Evolutionary conservation across 257 asterid species (phyloP).

Genomic region (Solanum chilense): DNA sequence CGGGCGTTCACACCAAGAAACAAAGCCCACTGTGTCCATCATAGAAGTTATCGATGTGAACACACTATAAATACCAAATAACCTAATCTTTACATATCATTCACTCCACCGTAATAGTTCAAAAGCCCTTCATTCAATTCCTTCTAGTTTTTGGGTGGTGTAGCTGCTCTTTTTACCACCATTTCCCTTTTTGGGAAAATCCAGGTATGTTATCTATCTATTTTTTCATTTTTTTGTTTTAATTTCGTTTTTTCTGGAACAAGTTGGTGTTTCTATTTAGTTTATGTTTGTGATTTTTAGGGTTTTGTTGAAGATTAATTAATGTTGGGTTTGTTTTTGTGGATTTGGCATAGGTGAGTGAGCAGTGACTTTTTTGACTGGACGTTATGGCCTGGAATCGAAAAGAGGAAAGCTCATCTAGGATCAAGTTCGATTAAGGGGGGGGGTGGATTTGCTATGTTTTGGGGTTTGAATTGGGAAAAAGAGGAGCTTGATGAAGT

Average conservation of each 20-base stretch:
- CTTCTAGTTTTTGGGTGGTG: background rate
- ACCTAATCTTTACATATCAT: too few species aligned
- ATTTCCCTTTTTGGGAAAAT: background rate
- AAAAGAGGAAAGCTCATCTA: slow-evolving; percentile 11
- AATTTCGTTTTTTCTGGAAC: background rate
- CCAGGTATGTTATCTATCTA: background rate
- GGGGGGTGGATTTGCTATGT: background rate
- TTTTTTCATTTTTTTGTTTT: background rate
- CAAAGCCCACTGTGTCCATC: background rate
- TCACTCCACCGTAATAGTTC: too few species aligned
- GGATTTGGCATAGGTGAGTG: background rate
- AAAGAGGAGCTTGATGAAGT: slow-evolving; percentile 10
- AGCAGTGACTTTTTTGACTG: background rate
- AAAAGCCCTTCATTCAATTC: background rate
- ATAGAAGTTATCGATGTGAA: too few species aligned
- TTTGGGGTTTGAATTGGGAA: background rate
- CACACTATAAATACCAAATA: too few species aligned
- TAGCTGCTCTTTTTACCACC: background rate
- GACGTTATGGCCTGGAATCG: slow-evolving; percentile 30
- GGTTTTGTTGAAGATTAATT: background rate
- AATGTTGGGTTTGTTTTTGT: background rate
- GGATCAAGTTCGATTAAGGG: slow-evolving; percentile 9
- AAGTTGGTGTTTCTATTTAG: slow-evolving; percentile 1
- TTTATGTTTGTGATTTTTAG: background rate
- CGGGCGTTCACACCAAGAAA: slow-evolving; percentile 2